These are phyloP conservation scores for Tricholoma flavovirens DNA, from an alignment of 768 basidiomycete species.

Conservation along the genomic window DNA sequence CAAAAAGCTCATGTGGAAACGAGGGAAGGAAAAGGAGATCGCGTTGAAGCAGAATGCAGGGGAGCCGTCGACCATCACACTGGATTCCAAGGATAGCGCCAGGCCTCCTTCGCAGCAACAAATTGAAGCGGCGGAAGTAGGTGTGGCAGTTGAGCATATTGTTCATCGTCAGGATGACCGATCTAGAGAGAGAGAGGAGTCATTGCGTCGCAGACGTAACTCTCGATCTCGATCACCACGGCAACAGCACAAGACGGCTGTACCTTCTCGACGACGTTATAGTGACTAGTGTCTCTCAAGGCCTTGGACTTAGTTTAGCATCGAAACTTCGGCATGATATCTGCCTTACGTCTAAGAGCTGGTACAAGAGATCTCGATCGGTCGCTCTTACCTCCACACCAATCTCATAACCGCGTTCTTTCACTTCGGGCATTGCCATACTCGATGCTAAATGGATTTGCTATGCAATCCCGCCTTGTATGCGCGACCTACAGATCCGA, in stretches of 20 bases:
- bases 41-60: conserved; percentile 9
- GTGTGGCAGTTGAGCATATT: neutral
- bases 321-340: neutral
- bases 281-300: neutral
- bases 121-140: conserved; percentile 21
- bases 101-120: conserved; percentile 31
- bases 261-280: neutral
- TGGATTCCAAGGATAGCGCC: neutral
- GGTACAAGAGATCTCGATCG: neutral
- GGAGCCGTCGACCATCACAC: conserved; percentile 16
- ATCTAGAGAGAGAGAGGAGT: conserved; percentile 6
- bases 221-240: conserved; percentile 35
- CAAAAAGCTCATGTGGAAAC: conserved; percentile 84
- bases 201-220: conserved; percentile 17
- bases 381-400: neutral
- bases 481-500: neutral
- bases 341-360: neutral
- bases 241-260: neutral
- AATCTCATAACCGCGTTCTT: neutral
- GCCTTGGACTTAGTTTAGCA: neutral
- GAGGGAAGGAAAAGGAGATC: conserved; percentile 54
- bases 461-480: neutral
- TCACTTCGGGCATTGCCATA: neutral
- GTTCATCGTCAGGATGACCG: conserved; percentile 32
- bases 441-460: neutral